phyloP scores from a whole-genome alignment of 257 asterid genomes.

The Solanum pennellii region DNA sequence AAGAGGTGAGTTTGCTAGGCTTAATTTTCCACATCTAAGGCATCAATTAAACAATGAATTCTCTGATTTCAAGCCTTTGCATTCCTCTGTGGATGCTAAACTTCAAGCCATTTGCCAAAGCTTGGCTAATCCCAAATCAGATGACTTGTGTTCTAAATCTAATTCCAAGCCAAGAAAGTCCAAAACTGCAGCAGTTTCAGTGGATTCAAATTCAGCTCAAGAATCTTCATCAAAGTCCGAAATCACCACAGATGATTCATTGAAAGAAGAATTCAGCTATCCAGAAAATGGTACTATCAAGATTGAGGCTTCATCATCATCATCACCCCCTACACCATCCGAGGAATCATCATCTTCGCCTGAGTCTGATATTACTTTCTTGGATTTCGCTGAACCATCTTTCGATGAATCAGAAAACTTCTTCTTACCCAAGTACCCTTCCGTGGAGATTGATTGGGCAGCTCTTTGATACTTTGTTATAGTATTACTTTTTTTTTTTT shows the following conservation, averaged over 20 bases:
- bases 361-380: conserved; percentile 33
- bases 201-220: not conserved
- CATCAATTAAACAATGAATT: conserved; percentile 40
- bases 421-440: conserved; percentile 58
- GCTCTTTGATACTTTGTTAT: conserved; percentile 19
- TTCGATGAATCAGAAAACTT: conserved; percentile 29
- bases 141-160: not conserved
- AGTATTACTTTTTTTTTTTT: not conserved
- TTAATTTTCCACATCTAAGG: conserved; percentile 65
- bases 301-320: conserved; percentile 21
- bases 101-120: conserved; percentile 60
- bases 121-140: conserved; percentile 20
- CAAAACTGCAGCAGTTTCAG: not conserved
- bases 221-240: not conserved
- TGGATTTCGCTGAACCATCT: conserved; percentile 31
- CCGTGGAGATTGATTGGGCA: conserved; percentile 95
- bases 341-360: conserved; percentile 35
- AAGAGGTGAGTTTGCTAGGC: conserved; percentile 73
- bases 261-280: not conserved
- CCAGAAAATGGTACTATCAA: conserved; percentile 18
- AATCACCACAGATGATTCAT: conserved; percentile 1
- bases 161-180: not conserved
- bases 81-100: conserved; percentile 69
- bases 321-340: conserved; percentile 17
- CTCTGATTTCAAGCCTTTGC: conserved; percentile 46